A percentile compares a stretch with the other conserved stretches of the same genome.
phyloP scores from a whole-genome alignment of 306 rosid genomes.

The Vigna hirtella region DNA sequence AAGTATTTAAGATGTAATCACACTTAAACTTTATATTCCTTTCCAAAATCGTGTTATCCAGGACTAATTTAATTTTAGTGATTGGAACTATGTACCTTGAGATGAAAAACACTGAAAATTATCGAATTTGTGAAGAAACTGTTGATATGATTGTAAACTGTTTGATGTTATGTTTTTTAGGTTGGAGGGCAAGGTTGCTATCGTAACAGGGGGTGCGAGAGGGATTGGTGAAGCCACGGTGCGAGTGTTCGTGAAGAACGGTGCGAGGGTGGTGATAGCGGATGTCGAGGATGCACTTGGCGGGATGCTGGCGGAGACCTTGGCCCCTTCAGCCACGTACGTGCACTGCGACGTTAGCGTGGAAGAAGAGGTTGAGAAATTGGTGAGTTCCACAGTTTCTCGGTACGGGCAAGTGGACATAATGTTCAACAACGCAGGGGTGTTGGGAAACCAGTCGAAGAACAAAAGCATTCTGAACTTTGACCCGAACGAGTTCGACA shows the following conservation, averaged over 20 bases:
- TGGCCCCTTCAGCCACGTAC: constrained; percentile 58
- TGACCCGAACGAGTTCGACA: constrained; percentile 69
- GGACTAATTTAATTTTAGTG: neutral
- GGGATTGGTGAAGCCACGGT: constrained; percentile 86
- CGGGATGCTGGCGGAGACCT: constrained; percentile 50
- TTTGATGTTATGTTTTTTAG: constrained; percentile 40
- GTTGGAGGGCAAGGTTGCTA: constrained; percentile 80
- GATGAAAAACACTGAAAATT: neutral
- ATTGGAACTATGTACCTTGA: neutral
- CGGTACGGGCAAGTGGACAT: constrained; percentile 71
- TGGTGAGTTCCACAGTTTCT: constrained; percentile 53
- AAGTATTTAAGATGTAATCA: too few species aligned
- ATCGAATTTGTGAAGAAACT: neutral
- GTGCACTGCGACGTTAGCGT: constrained; percentile 71
- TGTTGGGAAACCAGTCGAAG: constrained; percentile 71
- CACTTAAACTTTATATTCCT: neutral
- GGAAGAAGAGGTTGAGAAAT: constrained; percentile 64
- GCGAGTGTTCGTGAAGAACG: constrained; percentile 64
- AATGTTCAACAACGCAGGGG: constrained; percentile 85
- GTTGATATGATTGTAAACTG: neutral
- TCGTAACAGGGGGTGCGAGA: constrained; percentile 80
- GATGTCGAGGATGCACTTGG: constrained; percentile 71
- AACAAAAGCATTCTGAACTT: constrained; percentile 68
- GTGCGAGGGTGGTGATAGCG: constrained; percentile 74
- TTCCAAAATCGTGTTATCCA: neutral